Percentiles rank a stretch among this genome's conserved stretches.
Conservation (phyloP, 1,139 yeast genomes). For the Debaryomycetaceae sp. region DNA sequence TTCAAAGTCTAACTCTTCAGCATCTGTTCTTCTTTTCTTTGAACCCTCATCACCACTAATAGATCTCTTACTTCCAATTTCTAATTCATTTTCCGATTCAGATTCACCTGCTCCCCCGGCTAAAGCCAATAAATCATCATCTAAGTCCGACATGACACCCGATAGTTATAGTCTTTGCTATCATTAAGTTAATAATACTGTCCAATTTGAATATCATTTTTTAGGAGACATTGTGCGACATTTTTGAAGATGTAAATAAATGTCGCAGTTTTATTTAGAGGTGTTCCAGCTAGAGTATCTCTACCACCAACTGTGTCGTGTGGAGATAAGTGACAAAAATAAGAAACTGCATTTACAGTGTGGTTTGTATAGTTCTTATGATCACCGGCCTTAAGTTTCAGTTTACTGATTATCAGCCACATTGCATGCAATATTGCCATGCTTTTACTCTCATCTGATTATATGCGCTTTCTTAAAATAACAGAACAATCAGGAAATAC, state of each 20-base stretch:
- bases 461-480: too few species aligned
- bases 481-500: too few species aligned
- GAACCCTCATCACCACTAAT: slow-evolving; percentile 9
- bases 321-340: too few species aligned
- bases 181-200: not conserved
- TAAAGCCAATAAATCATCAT: slow-evolving; percentile 86
- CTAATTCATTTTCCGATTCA: slow-evolving; percentile 28
- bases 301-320: too few species aligned
- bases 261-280: too few species aligned
- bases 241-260: slow-evolving; percentile 1
- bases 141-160: slow-evolving; percentile 55
- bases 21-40: slow-evolving; percentile 17
- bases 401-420: too few species aligned
- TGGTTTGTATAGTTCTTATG: too few species aligned
- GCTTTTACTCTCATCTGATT: too few species aligned
- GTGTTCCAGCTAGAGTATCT: too few species aligned
- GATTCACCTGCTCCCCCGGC: slow-evolving; percentile 62
- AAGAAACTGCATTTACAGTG: too few species aligned
- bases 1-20: slow-evolving; percentile 6
- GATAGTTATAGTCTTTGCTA: not conserved
- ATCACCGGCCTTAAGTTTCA: too few species aligned
- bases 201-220: not conserved
- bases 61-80: slow-evolving; percentile 16
- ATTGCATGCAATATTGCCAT: too few species aligned
- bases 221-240: not conserved